Evolutionary conservation across 805 yeast genomes (phyloP).

Genomic region (Vanderwaltozyma verrucispora): DNA sequence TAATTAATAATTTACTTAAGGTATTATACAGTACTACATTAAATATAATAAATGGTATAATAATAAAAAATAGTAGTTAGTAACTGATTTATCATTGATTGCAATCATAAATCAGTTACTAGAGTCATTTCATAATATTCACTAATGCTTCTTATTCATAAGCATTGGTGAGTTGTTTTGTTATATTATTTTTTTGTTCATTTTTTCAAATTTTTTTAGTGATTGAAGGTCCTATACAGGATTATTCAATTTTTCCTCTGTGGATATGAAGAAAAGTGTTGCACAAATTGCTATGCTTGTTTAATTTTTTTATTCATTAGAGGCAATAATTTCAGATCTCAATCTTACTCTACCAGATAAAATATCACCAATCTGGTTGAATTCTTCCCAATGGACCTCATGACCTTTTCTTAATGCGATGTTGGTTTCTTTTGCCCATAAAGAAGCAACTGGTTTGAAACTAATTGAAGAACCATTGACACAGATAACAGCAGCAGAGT

Average conservation of each 20-base stretch:
- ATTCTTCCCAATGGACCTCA: conserved; percentile 57
- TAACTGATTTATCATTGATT: no score
- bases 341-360: conserved; percentile 59
- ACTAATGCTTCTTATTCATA: no score
- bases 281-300: neutral
- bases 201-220: no score
- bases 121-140: conserved; percentile 2
- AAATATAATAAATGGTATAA: no score
- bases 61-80: neutral
- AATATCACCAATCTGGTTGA: conserved; percentile 51
- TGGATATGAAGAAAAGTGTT: no score
- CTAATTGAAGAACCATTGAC: conserved; percentile 55
- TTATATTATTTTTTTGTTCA: no score
- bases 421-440: conserved; percentile 55
- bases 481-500: conserved; percentile 54
- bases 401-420: conserved; percentile 53
- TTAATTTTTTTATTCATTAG: neutral
- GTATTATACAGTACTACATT: no score
- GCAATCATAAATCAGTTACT: no score
- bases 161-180: no score
- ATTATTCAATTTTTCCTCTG: no score
- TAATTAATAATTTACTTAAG: no score
- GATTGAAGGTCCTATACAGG: neutral
- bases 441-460: conserved; percentile 44
- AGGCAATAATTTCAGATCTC: conserved; percentile 31